Base-by-base conservation (phyloP, 305 asterid species). In the Striga hermonthica region DNA sequence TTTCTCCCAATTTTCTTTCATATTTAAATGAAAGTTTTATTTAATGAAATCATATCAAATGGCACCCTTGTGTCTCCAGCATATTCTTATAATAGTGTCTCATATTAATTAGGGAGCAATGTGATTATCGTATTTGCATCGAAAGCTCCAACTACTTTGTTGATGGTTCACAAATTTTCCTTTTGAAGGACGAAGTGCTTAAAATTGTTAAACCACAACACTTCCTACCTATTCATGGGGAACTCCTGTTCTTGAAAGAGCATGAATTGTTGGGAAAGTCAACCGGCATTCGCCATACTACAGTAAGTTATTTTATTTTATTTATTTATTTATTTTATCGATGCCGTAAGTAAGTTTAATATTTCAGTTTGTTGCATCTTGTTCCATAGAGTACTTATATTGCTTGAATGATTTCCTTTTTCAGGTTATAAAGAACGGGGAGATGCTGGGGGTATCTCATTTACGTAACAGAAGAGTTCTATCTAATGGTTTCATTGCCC, bases 361-460 rank as follows among this genome's bases (percentile, higher is more conserved):
- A 61, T 28, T 48, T 47, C 54, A 40, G 1, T 40, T 68, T 67
- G 60, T 57, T 66, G 62, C 67, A 35, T 62, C 53, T 60, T 13
- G 34, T 60, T 64, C 49, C 68, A 43, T 58, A 7, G 53, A 39
- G 40, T 50, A 60, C 59, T 57, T 57, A 67, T 31, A 54, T 34
- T 68, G 36, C 74, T 55, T 22, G 31, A 22, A 22, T 22, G 31
- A 0, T 22, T 79, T 57, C 5, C 38, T 52, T 39, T 70, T 60
- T 6, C 80, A 94, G 99, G 98, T 94, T 75, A 94, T 94, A 82
- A 94, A 84, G 85, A 94, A 94, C 1, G 99, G 99, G 63, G 99
- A 94, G 83, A 94, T 94, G 99, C 88, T 94, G 8, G 99, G 99
- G 40, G 95, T 94, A 57, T 91, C 99, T 22, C 99, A 94, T 86